phyloP scores from a whole-genome alignment of 495 filamentous ascomycete species.

The Daldinia bambusicola region DNA sequence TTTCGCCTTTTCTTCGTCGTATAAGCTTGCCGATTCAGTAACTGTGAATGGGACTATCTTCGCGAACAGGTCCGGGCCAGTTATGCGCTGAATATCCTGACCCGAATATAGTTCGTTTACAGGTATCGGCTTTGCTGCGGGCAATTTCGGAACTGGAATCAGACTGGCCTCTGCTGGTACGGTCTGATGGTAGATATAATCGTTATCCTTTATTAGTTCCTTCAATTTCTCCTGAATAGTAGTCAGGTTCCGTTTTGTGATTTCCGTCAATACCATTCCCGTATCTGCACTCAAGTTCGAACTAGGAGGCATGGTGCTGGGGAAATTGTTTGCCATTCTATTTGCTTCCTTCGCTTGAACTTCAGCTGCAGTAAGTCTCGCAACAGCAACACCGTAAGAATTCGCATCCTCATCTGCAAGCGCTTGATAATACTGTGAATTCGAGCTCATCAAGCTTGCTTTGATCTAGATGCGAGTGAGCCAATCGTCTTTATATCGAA shows the following conservation, averaged over 20 bases:
- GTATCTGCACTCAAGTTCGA: conserved; percentile 87
- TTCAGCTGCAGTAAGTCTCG: conserved; percentile 85
- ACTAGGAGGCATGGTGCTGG: conserved; percentile 77
- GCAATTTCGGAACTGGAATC: conserved; percentile 84
- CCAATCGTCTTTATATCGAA: not conserved
- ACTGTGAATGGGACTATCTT: conserved; percentile 97
- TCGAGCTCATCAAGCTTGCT: conserved; percentile 81
- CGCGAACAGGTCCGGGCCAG: conserved; percentile 95
- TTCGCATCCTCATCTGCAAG: conserved; percentile 89
- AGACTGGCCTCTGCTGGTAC: conserved; percentile 86
- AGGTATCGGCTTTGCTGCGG: conserved; percentile 97
- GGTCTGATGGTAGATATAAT: conserved; percentile 96
- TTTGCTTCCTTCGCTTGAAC: conserved; percentile 76
- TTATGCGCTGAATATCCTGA: conserved; percentile 96
- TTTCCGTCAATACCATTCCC: conserved; percentile 74
- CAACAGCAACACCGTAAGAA: conserved; percentile 86
- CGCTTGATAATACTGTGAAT: conserved; percentile 95
- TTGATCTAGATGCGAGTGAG: conserved; percentile 68
- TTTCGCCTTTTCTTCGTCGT: conserved; percentile 99
- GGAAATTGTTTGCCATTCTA: conserved; percentile 81
- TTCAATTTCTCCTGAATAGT: conserved; percentile 82
- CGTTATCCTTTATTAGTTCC: conserved; percentile 89
- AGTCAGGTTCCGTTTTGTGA: conserved; percentile 81
- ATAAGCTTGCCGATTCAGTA: conserved; percentile 94
- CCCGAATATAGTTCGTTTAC: conserved; percentile 97